These are phyloP conservation scores for Melaleuca alternifolia DNA, from an alignment of 345 rosid genomes.

Conservation along the genomic window DNA sequence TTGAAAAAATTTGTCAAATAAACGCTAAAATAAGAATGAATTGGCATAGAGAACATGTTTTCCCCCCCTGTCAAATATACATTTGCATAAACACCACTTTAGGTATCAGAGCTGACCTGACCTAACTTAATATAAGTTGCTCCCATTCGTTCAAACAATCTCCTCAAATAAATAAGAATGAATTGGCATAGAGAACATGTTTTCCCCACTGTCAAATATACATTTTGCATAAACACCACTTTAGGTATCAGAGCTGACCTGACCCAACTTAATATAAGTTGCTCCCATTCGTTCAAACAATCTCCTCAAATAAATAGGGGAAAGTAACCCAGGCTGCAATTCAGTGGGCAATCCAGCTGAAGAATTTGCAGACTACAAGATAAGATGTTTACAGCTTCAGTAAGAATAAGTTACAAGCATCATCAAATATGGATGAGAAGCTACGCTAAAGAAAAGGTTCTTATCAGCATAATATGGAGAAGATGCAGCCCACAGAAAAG, in stretches of 20 bases:
- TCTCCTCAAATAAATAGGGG: conserved; percentile 82
- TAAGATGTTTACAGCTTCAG: neutral
- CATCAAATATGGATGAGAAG: neutral
- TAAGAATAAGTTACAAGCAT: neutral
- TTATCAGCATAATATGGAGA: neutral
- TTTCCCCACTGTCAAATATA: neutral
- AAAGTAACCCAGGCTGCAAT: conserved; percentile 73
- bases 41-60: neutral
- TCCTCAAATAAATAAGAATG: conserved; percentile 50
- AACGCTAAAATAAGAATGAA: neutral
- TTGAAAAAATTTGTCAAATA: neutral
- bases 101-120: conserved; percentile 40
- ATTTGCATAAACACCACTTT: neutral
- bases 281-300: conserved; percentile 98
- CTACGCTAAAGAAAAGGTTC: neutral
- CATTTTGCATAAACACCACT: neutral
- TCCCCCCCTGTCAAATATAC: neutral
- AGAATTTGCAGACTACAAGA: conserved; percentile 49
- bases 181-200: neutral
- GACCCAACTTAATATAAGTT: conserved; percentile 90
- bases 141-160: conserved; percentile 93
- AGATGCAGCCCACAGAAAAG: neutral
- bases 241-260: conserved; percentile 31
- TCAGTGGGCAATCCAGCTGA: conserved; percentile 53
- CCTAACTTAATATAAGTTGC: conserved; percentile 96